Evolutionary conservation across 495 filamentous ascomycete species (phyloP).

Genomic region (Talaromyces wortmannii): DNA sequence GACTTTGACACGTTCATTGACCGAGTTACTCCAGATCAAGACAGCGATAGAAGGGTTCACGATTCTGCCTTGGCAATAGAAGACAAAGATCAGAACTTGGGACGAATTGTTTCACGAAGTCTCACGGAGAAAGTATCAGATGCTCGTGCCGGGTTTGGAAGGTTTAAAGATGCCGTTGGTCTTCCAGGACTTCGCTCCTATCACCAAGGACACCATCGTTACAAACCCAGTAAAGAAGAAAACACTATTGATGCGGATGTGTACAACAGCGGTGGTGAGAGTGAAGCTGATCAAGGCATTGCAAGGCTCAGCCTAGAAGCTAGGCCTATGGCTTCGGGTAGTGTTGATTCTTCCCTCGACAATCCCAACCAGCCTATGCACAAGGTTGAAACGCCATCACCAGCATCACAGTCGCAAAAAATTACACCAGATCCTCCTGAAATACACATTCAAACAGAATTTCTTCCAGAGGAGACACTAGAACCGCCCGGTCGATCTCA

Average conservation of each 20-base stretch:
- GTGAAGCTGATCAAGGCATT: constrained; percentile 19
- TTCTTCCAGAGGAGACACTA: constrained; percentile 1
- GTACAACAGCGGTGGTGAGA: constrained; percentile 21
- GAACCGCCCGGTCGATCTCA: neutral
- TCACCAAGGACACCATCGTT: constrained; percentile 15
- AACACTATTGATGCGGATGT: constrained; percentile 21
- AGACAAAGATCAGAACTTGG: constrained; percentile 59
- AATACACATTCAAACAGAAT: constrained; percentile 7
- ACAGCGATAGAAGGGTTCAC: constrained; percentile 20
- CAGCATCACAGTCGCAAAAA: constrained; percentile 5
- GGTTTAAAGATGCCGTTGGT: constrained; percentile 83
- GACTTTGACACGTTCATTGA: constrained; percentile 28
- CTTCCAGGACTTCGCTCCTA: constrained; percentile 40
- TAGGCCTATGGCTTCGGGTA: neutral
- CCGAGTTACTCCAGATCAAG: constrained; percentile 17
- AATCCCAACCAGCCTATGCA: constrained; percentile 3
- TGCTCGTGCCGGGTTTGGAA: constrained; percentile 73
- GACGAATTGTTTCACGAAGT: constrained; percentile 67
- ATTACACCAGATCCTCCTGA: constrained; percentile 12
- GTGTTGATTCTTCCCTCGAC: neutral
- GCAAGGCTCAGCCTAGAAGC: neutral
- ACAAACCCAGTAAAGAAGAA: constrained; percentile 32
- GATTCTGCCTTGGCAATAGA: constrained; percentile 25
- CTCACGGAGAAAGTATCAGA: constrained; percentile 76
- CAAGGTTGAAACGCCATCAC: neutral